phyloP scores from a whole-genome alignment of 257 asterid genomes.

The Penstemon davidsonii region DNA sequence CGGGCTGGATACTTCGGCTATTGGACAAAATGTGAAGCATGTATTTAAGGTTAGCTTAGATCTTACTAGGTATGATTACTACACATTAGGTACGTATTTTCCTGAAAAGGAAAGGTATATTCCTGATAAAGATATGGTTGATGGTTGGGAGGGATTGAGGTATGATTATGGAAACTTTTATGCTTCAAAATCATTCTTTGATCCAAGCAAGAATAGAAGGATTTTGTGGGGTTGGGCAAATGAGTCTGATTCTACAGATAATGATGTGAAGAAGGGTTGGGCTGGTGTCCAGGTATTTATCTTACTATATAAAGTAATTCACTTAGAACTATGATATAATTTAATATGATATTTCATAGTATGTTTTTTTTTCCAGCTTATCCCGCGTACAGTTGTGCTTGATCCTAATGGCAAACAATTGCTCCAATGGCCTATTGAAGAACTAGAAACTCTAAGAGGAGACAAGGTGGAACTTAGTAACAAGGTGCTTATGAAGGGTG shows the following conservation, averaged over 20 bases:
- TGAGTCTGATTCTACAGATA: constrained; percentile 49
- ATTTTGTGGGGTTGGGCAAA: constrained; percentile 81
- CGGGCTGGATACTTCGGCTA: constrained; percentile 58
- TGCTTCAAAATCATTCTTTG: constrained; percentile 78
- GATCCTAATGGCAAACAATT: constrained; percentile 63
- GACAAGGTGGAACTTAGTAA: constrained; percentile 35
- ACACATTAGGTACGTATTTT: constrained; percentile 55
- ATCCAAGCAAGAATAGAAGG: constrained; percentile 52
- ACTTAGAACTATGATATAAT: neutral
- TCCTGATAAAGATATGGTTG: constrained; percentile 50
- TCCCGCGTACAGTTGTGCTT: constrained; percentile 65
- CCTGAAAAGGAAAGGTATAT: constrained; percentile 37
- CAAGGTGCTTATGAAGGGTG: constrained; percentile 39
- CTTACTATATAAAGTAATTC: neutral
- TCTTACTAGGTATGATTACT: constrained; percentile 48
- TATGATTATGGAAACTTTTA: constrained; percentile 74
- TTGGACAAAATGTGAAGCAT: constrained; percentile 43
- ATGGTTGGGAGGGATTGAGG: constrained; percentile 55
- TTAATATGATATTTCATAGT: neutral
- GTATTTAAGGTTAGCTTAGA: constrained; percentile 71
- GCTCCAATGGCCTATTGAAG: constrained; percentile 74
- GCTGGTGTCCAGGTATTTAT: constrained; percentile 57
- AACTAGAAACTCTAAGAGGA: constrained; percentile 48
- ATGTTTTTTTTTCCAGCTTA: constrained; percentile 38
- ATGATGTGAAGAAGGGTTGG: constrained; percentile 66